Evolutionary conservation across 108 stramenopile genomes (phyloP).

Genomic region (Cylindrotheca fusiformis): DNA sequence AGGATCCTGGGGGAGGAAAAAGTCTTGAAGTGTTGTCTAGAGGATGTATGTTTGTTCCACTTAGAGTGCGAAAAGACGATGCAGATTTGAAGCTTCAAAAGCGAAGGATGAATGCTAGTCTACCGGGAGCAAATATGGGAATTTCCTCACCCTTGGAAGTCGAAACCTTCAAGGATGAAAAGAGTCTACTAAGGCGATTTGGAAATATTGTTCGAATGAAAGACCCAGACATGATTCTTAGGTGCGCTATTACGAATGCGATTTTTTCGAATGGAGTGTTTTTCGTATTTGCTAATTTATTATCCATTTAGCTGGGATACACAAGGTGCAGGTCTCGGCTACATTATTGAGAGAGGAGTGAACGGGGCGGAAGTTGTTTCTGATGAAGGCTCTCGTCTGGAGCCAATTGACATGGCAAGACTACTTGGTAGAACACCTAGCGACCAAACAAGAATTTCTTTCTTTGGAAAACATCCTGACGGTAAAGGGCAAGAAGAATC

Average conservation of each 20-base stretch:
- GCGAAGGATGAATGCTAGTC: constrained; percentile 19
- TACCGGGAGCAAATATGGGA: constrained; percentile 48
- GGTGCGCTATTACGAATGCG: too few relatives aligned
- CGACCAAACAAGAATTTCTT: constrained; percentile 15
- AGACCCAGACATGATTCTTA: constrained; percentile 78
- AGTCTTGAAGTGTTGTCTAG: constrained; percentile 63
- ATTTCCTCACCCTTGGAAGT: constrained; percentile 36
- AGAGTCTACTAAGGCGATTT: constrained; percentile 57
- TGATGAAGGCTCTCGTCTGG: constrained; percentile 4
- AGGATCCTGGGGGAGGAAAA: constrained; percentile 85
- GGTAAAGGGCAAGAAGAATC: not conserved
- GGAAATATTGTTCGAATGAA: constrained; percentile 63
- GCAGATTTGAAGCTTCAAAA: constrained; percentile 9
- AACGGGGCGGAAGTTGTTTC: constrained; percentile 5
- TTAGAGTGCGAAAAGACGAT: constrained; percentile 36
- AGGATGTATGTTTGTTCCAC: constrained; percentile 56
- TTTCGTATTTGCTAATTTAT: too few relatives aligned
- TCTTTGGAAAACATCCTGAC: constrained; percentile 5
- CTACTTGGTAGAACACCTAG: constrained; percentile 75
- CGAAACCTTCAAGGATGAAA: constrained; percentile 59
- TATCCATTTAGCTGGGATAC: constrained; percentile 81
- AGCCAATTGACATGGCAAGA: constrained; percentile 65
- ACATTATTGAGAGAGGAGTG: constrained; percentile 73
- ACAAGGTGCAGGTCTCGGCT: constrained; percentile 79
- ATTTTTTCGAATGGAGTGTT: too few relatives aligned